Percentiles rank a stretch among this genome's conserved stretches.
These are phyloP conservation scores for Mycena galopus DNA, from an alignment of 768 basidiomycete genomes.

Conservation along the genomic window DNA sequence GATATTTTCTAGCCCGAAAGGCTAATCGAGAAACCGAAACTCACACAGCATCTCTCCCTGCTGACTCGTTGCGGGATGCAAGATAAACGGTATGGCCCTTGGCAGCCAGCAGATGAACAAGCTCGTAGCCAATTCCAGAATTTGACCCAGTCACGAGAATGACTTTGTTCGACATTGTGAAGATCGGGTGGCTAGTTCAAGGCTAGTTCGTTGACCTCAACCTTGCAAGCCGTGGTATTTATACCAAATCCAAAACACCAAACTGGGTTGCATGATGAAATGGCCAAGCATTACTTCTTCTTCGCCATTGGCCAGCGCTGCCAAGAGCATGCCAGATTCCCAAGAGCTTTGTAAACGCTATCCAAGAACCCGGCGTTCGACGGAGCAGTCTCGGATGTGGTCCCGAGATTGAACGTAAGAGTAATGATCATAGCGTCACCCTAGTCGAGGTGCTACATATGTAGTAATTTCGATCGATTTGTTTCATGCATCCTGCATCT, in stretches of 20 bases:
- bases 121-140: slow-evolving; percentile 60
- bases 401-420: not conserved
- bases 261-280: too few relatives aligned
- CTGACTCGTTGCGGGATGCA: slow-evolving; percentile 52
- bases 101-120: slow-evolving; percentile 56
- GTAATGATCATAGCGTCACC: too few relatives aligned
- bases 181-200: not conserved
- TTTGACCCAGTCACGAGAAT: slow-evolving; percentile 59
- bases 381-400: not conserved
- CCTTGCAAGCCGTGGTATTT: not conserved
- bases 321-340: too few relatives aligned
- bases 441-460: too few relatives aligned
- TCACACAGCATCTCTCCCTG: slow-evolving; percentile 57
- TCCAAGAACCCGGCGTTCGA: not conserved
- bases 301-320: too few relatives aligned
- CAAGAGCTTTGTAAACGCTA: too few relatives aligned
- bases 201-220: not conserved
- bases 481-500: too few relatives aligned
- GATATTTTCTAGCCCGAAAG: too few relatives aligned
- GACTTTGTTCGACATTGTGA: slow-evolving; percentile 38
- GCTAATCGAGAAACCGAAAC: slow-evolving; percentile 19
- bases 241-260: not conserved
- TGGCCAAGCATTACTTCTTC: too few relatives aligned
- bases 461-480: too few relatives aligned
- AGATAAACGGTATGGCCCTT: slow-evolving; percentile 59